Evolutionary conservation across 306 rosid genomes (phyloP).

Genomic region (Corylus heterophylla): DNA sequence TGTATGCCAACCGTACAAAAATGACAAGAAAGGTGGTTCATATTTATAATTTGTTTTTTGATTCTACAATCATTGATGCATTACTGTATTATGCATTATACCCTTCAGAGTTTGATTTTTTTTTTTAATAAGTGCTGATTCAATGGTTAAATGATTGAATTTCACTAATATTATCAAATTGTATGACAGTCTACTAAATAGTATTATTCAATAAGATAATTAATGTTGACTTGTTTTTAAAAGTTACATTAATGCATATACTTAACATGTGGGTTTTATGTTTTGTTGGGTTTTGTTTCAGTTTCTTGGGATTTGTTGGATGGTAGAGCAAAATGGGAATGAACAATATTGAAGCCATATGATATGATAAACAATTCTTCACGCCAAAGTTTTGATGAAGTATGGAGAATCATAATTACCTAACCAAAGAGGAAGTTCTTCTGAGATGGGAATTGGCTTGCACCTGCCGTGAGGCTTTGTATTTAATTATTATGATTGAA

Average conservation of each 20-base stretch:
- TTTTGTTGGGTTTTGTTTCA: constrained; percentile 21
- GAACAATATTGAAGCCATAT: background rate
- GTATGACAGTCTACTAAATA: no score
- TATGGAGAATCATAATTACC: background rate
- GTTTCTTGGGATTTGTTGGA: constrained; percentile 57
- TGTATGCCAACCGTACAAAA: background rate
- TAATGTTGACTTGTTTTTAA: background rate
- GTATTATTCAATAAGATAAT: no score
- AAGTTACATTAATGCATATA: background rate
- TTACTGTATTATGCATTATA: background rate
- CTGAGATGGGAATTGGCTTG: background rate
- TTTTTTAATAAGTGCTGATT: no score
- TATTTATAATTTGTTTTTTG: background rate
- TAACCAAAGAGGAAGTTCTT: background rate
- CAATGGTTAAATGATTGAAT: no score
- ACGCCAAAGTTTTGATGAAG: background rate
- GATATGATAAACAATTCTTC: background rate
- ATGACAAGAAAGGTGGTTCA: background rate
- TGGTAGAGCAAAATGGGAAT: constrained; percentile 27
- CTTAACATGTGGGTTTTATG: background rate
- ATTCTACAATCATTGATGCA: background rate
- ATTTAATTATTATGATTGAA: background rate
- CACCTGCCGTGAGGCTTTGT: constrained; percentile 6
- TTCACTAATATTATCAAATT: no score
- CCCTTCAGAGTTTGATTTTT: no score